Percentiles rank a stretch among this genome's conserved stretches.
Conservation (phyloP, 345 rosid species). For the Erucastrum elatum region DNA sequence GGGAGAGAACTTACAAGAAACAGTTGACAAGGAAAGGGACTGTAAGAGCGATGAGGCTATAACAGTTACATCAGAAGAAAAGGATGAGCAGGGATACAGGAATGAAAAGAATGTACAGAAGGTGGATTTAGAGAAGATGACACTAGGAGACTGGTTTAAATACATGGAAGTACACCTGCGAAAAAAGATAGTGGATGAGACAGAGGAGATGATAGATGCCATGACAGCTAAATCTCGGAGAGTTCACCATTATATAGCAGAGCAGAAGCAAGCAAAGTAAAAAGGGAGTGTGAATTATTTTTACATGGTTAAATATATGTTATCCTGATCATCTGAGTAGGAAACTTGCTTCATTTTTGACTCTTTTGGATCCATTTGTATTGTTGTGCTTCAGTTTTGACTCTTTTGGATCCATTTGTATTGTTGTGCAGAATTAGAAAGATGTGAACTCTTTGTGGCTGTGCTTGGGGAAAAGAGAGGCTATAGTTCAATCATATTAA, state of each 20-base stretch:
- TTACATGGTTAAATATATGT: not conserved
- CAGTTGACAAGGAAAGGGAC: not conserved
- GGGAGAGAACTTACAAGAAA: constrained; percentile 2
- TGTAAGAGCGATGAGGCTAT: constrained; percentile 2
- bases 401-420: not conserved
- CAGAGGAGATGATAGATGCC: constrained; percentile 60
- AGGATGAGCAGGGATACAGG: constrained; percentile 6
- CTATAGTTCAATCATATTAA: not conserved
- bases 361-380: not conserved
- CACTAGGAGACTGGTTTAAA: constrained; percentile 66
- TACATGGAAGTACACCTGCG: constrained; percentile 52
- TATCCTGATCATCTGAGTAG: not conserved
- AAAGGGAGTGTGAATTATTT: not conserved
- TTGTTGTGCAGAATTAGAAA: not conserved
- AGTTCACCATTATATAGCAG: not conserved
- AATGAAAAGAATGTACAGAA: constrained; percentile 1
- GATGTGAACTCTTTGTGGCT: not conserved
- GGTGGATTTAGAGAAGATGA: constrained; percentile 49
- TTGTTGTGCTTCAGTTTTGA: not conserved
- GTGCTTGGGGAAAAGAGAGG: not conserved
- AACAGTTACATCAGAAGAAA: constrained; percentile 1
- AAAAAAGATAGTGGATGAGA: constrained; percentile 51
- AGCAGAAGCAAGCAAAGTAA: not conserved
- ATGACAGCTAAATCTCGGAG: not conserved
- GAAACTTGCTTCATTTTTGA: not conserved